Evolutionary conservation across 2,329 filamentous ascomycete genomes (phyloP), one percentile per base, ranked within the genome.

Genomic region (Stagonosporopsis rhizophila): DNA sequence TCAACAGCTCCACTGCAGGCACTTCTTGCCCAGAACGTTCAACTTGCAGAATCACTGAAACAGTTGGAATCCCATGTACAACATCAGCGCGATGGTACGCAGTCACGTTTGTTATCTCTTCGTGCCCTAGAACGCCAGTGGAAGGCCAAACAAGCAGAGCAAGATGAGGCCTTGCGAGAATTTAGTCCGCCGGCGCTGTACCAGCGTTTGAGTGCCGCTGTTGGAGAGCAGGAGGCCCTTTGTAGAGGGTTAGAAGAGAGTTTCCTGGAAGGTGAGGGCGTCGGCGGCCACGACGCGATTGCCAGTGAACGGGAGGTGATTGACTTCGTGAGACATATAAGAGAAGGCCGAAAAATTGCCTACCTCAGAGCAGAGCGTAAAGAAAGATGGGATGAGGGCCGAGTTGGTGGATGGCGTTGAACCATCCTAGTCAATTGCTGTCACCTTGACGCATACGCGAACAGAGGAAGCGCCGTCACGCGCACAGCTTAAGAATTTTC

Each of bases 321-420:
- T 2, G 94, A 98, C 58, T 98, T 95, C 87, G 86, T 96, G 19
- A 84, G 88, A 68, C 81, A 89, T 67, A 90, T 96, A 62, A 83
- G 92, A 65, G 92, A 94, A 66, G 90, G 90, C 9, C 90, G 88
- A 72, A 89, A 90, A 66, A 79, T 89, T 54, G 88, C 89, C 59
- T 96, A 95, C 70, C 80, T 93, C 50, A 83, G 95, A 55, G 87
- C 89, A 70, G 95, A 98, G 80, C 85, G 91, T 64, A 96, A 93
- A 76, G 90, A 92, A 69, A 84, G 95, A 67, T 98, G 95, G 95
- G 95, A 98, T 74, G 94, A 98, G 77, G 92, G 94, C 22, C 83
- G 94, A 64, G 94, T 98, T 30, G 94, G 94, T 11, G 95, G 95
- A 0, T 98, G 95, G 95, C 85, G 94, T 70, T 75, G 59, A 71